Conservation (phyloP, 31 red algal genomes). For the Odonthalia washingtoniensis region DNA sequence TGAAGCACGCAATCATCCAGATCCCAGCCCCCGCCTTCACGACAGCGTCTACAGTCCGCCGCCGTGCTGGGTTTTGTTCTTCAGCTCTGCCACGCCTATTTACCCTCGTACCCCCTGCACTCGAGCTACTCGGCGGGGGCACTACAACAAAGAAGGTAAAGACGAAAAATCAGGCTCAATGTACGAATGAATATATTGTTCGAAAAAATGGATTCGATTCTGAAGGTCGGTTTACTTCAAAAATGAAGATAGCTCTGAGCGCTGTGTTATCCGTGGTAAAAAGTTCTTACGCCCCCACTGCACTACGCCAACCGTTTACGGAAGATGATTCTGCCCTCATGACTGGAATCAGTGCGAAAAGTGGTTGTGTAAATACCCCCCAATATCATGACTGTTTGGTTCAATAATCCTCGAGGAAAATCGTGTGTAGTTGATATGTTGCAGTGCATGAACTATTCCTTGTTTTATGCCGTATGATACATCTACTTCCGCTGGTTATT, state of each 20-base stretch:
- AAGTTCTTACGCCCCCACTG: conserved; percentile 81
- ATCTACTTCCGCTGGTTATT: conserved; percentile 82
- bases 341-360: conserved; percentile 97
- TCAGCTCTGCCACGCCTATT: too few species aligned
- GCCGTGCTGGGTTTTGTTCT: too few species aligned
- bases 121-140: too few species aligned
- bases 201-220: too few species aligned
- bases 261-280: conserved; percentile 73
- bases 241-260: conserved; percentile 84
- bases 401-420: conserved; percentile 94
- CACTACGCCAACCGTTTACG: conserved; percentile 78
- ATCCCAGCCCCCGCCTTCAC: too few species aligned
- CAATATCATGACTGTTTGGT: conserved; percentile 96
- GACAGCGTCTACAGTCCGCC: too few species aligned
- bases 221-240: conserved; percentile 69
- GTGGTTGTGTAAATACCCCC: conserved; percentile 83
- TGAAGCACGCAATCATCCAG: too few species aligned
- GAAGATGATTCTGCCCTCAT: conserved; percentile 92
- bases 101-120: too few species aligned
- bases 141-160: conserved; percentile 4
- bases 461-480: conserved; percentile 92
- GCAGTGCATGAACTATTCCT: conserved; percentile 87
- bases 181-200: conserved; percentile 62
- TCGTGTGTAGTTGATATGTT: conserved; percentile 87
- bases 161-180: conserved; percentile 33